A percentile compares a stretch with the other conserved stretches of the same genome.
These are phyloP conservation scores for Arthrobotrys sphaeroides DNA, from an alignment of 2,329 filamentous ascomycete genomes.

Conservation along the genomic window DNA sequence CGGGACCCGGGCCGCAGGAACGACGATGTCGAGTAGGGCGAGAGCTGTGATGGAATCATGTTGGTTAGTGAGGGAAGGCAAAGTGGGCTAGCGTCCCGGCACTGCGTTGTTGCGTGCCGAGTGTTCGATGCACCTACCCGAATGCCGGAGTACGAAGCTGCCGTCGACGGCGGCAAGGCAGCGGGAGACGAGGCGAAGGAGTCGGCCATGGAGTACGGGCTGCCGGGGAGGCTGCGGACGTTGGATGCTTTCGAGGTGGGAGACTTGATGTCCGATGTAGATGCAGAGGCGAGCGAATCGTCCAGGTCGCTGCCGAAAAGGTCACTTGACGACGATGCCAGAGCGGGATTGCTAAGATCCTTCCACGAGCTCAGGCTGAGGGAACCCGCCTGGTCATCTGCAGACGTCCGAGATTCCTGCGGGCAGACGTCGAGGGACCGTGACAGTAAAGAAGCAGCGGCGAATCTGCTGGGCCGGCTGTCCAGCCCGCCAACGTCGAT, in stretches of 20 bases:
- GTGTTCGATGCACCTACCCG: constrained; percentile 41
- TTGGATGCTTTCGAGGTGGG: constrained; percentile 31
- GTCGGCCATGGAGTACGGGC: constrained; percentile 50
- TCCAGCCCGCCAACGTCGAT: constrained; percentile 38
- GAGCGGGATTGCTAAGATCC: constrained; percentile 23
- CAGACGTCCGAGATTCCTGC: constrained; percentile 21
- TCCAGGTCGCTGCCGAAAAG: constrained; percentile 18
- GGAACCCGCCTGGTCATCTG: constrained; percentile 20
- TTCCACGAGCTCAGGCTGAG: constrained; percentile 6
- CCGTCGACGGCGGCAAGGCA: constrained; percentile 59
- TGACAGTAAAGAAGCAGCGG: constrained; percentile 39
- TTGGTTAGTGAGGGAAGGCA: constrained; percentile 25
- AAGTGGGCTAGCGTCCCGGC: constrained; percentile 6
- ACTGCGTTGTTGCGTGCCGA: constrained; percentile 28
- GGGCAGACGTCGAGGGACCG: constrained; percentile 43
- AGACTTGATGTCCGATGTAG: constrained; percentile 37
- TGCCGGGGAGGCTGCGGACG: constrained; percentile 37
- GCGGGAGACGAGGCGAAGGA: constrained; percentile 56
- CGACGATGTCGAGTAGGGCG: constrained; percentile 82
- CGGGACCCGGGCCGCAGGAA: constrained; percentile 86
- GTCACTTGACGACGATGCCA: constrained; percentile 30
- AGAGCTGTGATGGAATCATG: constrained; percentile 66
- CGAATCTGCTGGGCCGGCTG: constrained; percentile 23
- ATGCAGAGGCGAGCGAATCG: constrained; percentile 19
- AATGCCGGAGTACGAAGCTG: constrained; percentile 57